phyloP scores from a whole-genome alignment of 2,329 filamentous ascomycete genomes.

The Zalaria obscura region DNA sequence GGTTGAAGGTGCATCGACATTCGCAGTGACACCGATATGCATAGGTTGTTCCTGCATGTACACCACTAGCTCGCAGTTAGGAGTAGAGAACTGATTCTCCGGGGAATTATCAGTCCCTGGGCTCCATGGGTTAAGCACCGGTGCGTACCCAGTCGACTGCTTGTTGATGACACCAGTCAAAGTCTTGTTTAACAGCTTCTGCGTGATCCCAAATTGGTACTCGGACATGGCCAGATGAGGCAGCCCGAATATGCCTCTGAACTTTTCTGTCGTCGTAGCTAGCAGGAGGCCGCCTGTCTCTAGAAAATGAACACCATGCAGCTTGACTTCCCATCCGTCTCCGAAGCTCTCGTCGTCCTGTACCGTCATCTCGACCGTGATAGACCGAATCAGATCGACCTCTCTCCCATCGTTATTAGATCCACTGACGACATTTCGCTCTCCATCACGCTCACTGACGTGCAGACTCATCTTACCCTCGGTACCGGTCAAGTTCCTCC shows the following conservation, averaged over 20 bases:
- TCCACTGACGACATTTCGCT: constrained; percentile 17
- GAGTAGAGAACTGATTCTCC: constrained; percentile 45
- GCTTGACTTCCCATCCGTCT: constrained; percentile 62
- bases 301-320: constrained; percentile 79
- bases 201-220: constrained; percentile 31
- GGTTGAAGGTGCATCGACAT: constrained; percentile 11
- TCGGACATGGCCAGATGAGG: constrained; percentile 62
- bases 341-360: constrained; percentile 57
- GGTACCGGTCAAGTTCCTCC: constrained; percentile 64
- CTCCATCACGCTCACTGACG: constrained; percentile 40
- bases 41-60: constrained; percentile 63
- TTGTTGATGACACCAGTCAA: constrained; percentile 52
- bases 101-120: constrained; percentile 45
- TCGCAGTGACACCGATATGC: constrained; percentile 7
- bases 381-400: constrained; percentile 47
- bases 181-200: constrained; percentile 55
- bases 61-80: constrained; percentile 79
- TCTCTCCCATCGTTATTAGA: constrained; percentile 15
- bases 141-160: constrained; percentile 45
- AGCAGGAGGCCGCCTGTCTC: constrained; percentile 66
- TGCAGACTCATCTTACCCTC: constrained; percentile 57
- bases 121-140: constrained; percentile 55
- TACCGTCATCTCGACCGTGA: constrained; percentile 55
- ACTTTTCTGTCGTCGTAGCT: constrained; percentile 82
- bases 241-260: constrained; percentile 77